Base-by-base conservation (phyloP, 2,329 filamentous ascomycete species). In the Parastagonospora nodorum region DNA sequence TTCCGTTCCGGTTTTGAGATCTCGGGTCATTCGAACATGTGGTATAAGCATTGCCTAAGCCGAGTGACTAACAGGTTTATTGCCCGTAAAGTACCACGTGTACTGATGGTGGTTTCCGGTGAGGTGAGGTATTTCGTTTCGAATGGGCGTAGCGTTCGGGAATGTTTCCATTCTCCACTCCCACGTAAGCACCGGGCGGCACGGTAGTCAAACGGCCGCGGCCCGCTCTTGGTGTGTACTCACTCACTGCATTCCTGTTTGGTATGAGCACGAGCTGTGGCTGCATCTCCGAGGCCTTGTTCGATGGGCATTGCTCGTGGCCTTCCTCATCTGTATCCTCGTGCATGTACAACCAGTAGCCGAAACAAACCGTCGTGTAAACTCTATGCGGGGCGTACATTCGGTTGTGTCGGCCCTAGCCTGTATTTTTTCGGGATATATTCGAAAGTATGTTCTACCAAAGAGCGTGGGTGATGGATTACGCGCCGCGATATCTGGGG, bases 161-260 rank as follows among this genome's bases (percentile, higher is more conserved):
- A 15, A 16, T 24, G 19, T 24, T 24, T 24, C n/a, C 33, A 9
- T 36, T 16, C 36, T 48, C 43, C 19, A 38, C 48, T 42, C 40
- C 32, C 29, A 51, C 47, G 47, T 50, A 42, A 40, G 41, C 45
- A 47, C 36, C 51, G 48, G 41, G 50, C 53, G 56, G 45, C 42
- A 45, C 50, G 44, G 52, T n/a, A n/a, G n/a, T 48, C 19, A 58
- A 44, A 58, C 54, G 59, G n/a, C 50, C 49, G 37, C 60, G 60
- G 58, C 56, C 60, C 58, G 60, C 48, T 27, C 48, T 48, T 53
- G 58, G 58, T 55, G 36, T 50, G 50, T 27, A 33, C 38, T 48
- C 19, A 24, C 33, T 27, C 14, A 27, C 16, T n/a, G 10, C 14
- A 9, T 16, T 31, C 33, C 36, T 38, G 15, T 31, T 15, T 42